Evolutionary conservation across 2,329 filamentous ascomycete species (phyloP), one percentile per base, ranked within the genome.

Genomic region (Setomelanomma holmii): DNA sequence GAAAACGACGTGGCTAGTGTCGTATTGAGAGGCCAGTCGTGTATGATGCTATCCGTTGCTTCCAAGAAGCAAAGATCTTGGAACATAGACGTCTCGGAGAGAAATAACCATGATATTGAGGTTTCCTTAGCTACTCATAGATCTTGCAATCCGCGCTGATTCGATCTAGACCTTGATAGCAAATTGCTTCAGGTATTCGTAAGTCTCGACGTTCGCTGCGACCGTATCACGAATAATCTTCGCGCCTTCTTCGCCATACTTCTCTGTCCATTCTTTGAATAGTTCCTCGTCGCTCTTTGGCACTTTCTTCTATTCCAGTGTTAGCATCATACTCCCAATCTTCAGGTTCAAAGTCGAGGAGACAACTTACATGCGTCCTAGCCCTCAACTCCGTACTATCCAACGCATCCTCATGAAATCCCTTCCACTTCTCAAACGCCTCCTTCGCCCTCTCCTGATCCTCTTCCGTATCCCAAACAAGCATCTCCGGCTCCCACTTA

Each of bases 401-500:
- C 64, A 98, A 90, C 12, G 92, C 95, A 79, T 98, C 95, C 63
- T 98, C 90, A 74, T 98, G 95, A 79, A 96, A 98, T 10, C 95
- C 95, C 63, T 87, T 89, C 95, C 95, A 98, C 80, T 99, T 98
- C 78, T 93, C 91, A 77, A 98, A 98, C 16, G 87, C 87, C 58
- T 86, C 82, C 61, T 83, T 81, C 3, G 93, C 93, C 56, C 84
- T 79, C 45, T 77, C 64, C 63, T 91, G 86, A 64, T 89, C 87
- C 59, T 89, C 88, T 45, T 88, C 86, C 22, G 88, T 86, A 56
- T 89, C 85, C 95, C 95, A 98, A 52, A 84, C 81, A 56, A 99
- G 81, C 93, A 98, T 96, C 12, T 84, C 80, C 0, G 86, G 84
- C 39, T 79, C 79, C 75, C 89, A 99, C 14, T 89, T 84, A 53